A percentile compares a stretch with the other conserved stretches of the same genome.
Conservation (phyloP, 768 basidiomycete species). For the Gymnopilus dilepis region DNA sequence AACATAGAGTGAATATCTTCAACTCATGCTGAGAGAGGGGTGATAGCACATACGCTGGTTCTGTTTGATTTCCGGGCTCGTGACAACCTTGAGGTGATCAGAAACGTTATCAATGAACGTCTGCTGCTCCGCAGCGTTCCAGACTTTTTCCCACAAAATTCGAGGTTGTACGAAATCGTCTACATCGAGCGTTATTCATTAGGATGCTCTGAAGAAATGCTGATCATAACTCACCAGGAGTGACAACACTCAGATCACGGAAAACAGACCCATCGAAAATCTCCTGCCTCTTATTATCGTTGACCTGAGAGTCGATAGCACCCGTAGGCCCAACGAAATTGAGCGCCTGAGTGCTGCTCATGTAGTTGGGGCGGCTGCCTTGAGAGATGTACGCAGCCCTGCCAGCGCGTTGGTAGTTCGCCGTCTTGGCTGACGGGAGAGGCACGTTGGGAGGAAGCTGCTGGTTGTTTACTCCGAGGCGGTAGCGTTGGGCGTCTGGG, state of each 20-base stretch:
- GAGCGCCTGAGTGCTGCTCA: slow-evolving; percentile 76
- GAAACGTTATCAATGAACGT: slow-evolving; percentile 72
- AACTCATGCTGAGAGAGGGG: no score
- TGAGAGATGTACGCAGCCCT: slow-evolving; percentile 72
- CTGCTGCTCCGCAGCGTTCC: slow-evolving; percentile 61
- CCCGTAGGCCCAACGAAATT: slow-evolving; percentile 57
- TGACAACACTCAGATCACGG: slow-evolving; percentile 73
- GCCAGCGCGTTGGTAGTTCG: slow-evolving; percentile 95
- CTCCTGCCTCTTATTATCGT: slow-evolving; percentile 67
- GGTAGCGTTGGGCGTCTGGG: slow-evolving; percentile 86
- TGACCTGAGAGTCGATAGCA: slow-evolving; percentile 45
- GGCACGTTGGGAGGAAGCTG: slow-evolving; percentile 91
- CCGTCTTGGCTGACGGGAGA: slow-evolving; percentile 64
- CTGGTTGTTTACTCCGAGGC: slow-evolving; percentile 80
- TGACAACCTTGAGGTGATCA: slow-evolving; percentile 64
- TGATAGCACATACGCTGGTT: no score
- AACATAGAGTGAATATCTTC: no score
- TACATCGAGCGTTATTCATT: slow-evolving; percentile 33
- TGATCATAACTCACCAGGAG: no score
- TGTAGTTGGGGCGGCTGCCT: slow-evolving; percentile 87
- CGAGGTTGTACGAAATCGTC: slow-evolving; percentile 89
- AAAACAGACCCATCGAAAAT: slow-evolving; percentile 73
- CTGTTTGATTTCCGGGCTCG: no score
- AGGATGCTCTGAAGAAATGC: no score
- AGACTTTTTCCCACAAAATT: slow-evolving; percentile 69